Evolutionary conservation across 2,329 filamentous ascomycete species (phyloP), one percentile per base, ranked within the genome.

Genomic region (Metarhizium humberi): DNA sequence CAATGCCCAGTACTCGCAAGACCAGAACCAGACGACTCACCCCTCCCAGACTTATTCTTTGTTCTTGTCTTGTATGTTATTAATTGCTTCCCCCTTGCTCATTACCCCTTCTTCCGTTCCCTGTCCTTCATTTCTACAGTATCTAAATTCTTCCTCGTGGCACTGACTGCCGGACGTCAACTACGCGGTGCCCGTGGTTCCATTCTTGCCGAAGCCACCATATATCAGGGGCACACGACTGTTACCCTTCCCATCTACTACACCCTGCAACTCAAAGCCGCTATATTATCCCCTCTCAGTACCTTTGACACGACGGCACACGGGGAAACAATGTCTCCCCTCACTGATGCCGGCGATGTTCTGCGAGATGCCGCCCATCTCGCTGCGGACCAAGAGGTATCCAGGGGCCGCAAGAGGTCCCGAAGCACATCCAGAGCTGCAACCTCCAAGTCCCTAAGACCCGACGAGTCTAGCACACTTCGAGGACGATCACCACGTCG

Each of bases 381-480:
- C 58, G 63, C 48, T 47, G 53, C 58, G 51, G 68, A 69, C 16
- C 61, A 63, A 50, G 69, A 71, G 50, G 54, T 51, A 18, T 64
- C 63, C 34, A 67, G 72, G 56, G 72, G 72, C 34, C 72, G 72
- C 57, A 74, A 69, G 60, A 67, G 72, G 58, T 69, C 71, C 56
- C 69, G 72, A 56, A 73, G 70, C 62, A 64, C 66, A 40, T 70
- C 66, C 47, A 66, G 70, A 42, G 58, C 65, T 53, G 64, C 61
- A 55, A 61, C 42, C 18, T n/a, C 67, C 52, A 65, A 66, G 52
- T 60, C 66, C 48, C 62, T 68, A 48, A 68, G 69, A 38, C 59
- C 70, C 5, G 71, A 74, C 36, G 72, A 74, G 52, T 73, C 72
- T 18, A 74, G 72, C 69, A 75, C 70, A 6, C 66, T 75, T 34